Evolutionary conservation across 805 yeast genomes (phyloP).

Genomic region (Lipomyces starkeyi): DNA sequence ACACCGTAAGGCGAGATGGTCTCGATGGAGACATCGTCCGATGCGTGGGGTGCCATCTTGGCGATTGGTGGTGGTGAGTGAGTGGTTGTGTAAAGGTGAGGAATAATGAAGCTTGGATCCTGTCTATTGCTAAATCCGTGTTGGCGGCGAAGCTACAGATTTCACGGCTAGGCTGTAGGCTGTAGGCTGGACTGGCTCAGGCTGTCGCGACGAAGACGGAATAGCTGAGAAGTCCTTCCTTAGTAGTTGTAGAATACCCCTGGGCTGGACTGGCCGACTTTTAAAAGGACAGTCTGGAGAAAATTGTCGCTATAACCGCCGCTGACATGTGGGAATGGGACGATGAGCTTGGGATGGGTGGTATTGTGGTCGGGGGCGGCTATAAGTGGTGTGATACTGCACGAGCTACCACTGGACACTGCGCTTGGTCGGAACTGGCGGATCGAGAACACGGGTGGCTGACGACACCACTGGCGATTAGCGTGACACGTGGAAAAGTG

Average conservation of each 20-base stretch:
- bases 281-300: constrained; percentile 1
- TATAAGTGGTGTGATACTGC: not conserved
- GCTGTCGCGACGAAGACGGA: not conserved
- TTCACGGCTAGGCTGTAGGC: not conserved
- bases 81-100: not conserved
- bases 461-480: not conserved
- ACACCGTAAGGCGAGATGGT: constrained; percentile 8
- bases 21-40: constrained; percentile 12
- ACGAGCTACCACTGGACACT: not conserved
- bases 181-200: not conserved
- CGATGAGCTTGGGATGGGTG: not conserved
- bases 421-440: not conserved
- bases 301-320: not conserved
- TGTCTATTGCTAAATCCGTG: not conserved
- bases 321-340: constrained; percentile 1
- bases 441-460: not conserved
- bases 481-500: no score
- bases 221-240: not conserved
- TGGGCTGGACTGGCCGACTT: not conserved
- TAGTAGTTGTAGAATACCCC: not conserved
- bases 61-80: not conserved
- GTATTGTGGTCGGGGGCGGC: not conserved
- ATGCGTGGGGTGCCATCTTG: constrained; percentile 4
- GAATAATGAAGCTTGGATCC: not conserved
- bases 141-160: not conserved